phyloP scores from a whole-genome alignment of 2,329 filamentous ascomycete species.

The Penicillium sp. region DNA sequence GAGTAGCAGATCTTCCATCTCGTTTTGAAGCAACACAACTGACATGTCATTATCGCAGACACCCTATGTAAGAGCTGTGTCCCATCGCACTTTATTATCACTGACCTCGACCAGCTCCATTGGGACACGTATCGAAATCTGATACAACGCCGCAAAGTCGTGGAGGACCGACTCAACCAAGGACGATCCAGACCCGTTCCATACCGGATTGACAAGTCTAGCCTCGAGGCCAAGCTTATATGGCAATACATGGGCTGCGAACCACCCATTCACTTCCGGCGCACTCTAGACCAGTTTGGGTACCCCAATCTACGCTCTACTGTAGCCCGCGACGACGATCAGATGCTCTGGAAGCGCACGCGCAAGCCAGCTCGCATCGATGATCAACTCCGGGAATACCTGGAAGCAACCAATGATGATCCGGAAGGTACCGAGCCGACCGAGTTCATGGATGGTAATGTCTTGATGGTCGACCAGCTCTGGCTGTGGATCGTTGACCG shows the following conservation, averaged over 20 bases:
- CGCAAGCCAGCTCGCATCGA: conserved; percentile 53
- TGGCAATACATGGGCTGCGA: conserved; percentile 66
- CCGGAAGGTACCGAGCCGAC: conserved; percentile 11
- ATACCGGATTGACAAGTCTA: conserved; percentile 54
- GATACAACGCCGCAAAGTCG: conserved; percentile 58
- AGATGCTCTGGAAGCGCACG: conserved; percentile 66
- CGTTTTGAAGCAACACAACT: background rate
- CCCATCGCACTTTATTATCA: fast-evolving
- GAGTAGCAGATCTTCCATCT: conserved; percentile 8
- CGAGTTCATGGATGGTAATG: conserved; percentile 42
- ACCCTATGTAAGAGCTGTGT: conserved; percentile 30
- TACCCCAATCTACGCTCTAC: conserved; percentile 65
- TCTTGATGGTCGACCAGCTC: conserved; percentile 69
- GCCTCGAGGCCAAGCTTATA: conserved; percentile 61
- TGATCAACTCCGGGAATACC: conserved; percentile 48
- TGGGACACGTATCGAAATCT: conserved; percentile 65
- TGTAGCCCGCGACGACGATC: conserved; percentile 63
- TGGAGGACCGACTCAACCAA: conserved; percentile 55
- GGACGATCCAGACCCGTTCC: conserved; percentile 61
- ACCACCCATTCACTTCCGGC: conserved; percentile 62
- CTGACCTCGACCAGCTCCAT: conserved; percentile 51
- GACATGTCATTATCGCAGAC: conserved; percentile 16
- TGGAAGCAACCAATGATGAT: conserved; percentile 29
- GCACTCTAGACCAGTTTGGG: conserved; percentile 65
- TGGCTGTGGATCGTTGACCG: conserved; percentile 56